Base-by-base conservation (phyloP, 2,329 filamentous ascomycete species). In the Phoma sp. region DNA sequence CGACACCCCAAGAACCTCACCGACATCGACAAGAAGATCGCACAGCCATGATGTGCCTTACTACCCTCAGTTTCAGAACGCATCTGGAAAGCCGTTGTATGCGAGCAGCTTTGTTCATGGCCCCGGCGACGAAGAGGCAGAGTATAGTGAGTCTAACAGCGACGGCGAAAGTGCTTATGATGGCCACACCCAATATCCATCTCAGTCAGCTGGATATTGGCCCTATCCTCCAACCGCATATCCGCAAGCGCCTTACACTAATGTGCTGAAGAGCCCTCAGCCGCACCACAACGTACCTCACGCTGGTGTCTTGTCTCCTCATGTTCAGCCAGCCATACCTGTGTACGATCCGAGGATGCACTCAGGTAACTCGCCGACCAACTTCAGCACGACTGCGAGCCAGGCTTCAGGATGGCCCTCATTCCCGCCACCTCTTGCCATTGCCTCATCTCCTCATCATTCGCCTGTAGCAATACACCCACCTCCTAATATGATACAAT, bases 181-280 rank as follows among this genome's bases (percentile, higher is more conserved):
- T 13, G 41, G 41, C 45, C 57, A 60, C 24, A 41, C 52, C n/a
- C 59, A 59, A 47, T 9, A 53, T 57, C 47, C 61, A 58, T 13
- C 44, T 64, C 57, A 61, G 43, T 42, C 57, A 14, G 49, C 58
- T 23, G 66, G 66, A 45, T 62, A 65, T 18, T 64, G 61, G 35
- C 41, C 58, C 7, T 65, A 60, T 11, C 64, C 68, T 10, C 59
- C 66, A 25, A 56, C 64, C 14, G 65, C 68, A n/a, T 57, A 47
- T 43, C 60, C 56, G 14, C 66, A 71, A 37, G 60, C 59, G 27
- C 57, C 60, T 38, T 68, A 70, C 27, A 65, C 68, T 39, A 72
- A 76, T 48, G 58, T 75, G 11, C 54, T 75, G 7, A 69, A 75
- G 40, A 70, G 62, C 23, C 74, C 74, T 32, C 70, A 71, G 53